Percentiles rank a stretch among this genome's conserved stretches.
Conservation (phyloP, 2,329 filamentous ascomycete genomes). For the Colletotrichum sp. region DNA sequence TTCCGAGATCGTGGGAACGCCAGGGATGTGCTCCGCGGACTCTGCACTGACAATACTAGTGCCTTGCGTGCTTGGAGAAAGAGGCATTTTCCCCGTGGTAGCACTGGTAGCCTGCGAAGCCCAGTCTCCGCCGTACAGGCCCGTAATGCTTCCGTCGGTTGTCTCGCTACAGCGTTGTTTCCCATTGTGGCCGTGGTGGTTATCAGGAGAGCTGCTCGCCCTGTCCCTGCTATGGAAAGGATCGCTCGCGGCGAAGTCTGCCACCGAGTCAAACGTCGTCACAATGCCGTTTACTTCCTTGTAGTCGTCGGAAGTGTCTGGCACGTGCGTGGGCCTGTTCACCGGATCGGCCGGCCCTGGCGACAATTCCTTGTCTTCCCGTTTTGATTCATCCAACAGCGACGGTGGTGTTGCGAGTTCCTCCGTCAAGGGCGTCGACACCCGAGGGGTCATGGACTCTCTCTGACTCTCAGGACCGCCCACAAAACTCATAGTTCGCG, state of each 20-base stretch:
- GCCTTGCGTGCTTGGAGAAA: conserved; percentile 69
- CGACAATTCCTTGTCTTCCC: conserved; percentile 28
- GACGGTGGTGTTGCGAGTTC: conserved; percentile 15
- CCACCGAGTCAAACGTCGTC: conserved; percentile 50
- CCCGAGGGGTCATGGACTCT: conserved; percentile 9
- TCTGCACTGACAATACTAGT: conserved; percentile 69
- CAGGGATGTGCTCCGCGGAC: conserved; percentile 55
- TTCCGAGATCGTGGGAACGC: conserved; percentile 47
- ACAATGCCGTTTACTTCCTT: conserved; percentile 49
- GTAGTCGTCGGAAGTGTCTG: conserved; percentile 37
- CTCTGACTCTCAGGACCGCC: conserved; percentile 19
- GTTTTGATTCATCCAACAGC: conserved; percentile 25
- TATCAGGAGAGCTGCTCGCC: conserved; percentile 34
- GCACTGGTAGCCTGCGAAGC: conserved; percentile 67
- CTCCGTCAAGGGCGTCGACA: conserved; percentile 15
- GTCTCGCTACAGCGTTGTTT: conserved; percentile 66
- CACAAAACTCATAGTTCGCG: conserved; percentile 48
- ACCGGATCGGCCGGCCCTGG: conserved; percentile 31
- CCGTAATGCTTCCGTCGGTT: conserved; percentile 64
- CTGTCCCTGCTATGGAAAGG: conserved; percentile 45
- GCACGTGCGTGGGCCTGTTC: conserved; percentile 33
- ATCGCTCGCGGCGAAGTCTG: conserved; percentile 54
- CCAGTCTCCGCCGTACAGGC: conserved; percentile 62
- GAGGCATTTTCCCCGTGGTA: conserved; percentile 66
- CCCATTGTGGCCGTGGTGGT: conserved; percentile 45